Conservation (phyloP, 1,284 basidiomycete genomes). For the Pisolithus thermaeus region DNA sequence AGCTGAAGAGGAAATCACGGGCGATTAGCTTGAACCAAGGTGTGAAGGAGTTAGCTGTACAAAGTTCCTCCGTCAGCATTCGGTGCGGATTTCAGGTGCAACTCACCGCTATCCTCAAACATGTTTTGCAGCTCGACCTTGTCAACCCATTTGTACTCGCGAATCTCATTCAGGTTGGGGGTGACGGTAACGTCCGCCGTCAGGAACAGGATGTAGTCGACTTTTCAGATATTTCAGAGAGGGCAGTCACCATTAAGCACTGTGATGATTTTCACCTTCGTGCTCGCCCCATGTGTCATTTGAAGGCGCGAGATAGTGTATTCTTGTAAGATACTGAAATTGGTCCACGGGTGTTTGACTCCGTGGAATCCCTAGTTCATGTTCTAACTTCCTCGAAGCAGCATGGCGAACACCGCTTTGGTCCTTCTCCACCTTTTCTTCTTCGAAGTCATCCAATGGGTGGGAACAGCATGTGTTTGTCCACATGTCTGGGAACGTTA, state of each 20-base stretch:
- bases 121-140: conserved; percentile 86
- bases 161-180: conserved; percentile 90
- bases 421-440: conserved; percentile 72
- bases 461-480: conserved; percentile 99
- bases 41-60: conserved; percentile 81
- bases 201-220: conserved; percentile 97
- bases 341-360: conserved; percentile 75
- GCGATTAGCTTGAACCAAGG: conserved; percentile 99
- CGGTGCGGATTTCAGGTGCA: neutral
- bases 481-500: conserved; percentile 99
- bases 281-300: conserved; percentile 97
- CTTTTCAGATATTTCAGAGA: conserved; percentile 37
- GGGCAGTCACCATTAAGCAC: neutral
- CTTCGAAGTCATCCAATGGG: conserved; percentile 87
- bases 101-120: conserved; percentile 78
- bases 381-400: conserved; percentile 91
- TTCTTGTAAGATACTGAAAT: conserved; percentile 94
- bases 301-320: conserved; percentile 96
- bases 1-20: conserved; percentile 93
- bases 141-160: conserved; percentile 87
- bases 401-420: conserved; percentile 87
- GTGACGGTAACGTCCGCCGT: conserved; percentile 84
- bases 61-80: conserved; percentile 7
- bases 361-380: conserved; percentile 91
- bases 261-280: conserved; percentile 62